Evolutionary conservation across 495 filamentous ascomycete genomes (phyloP), one percentile per base, ranked within the genome.

Genomic region (Bacidia rubella): DNA sequence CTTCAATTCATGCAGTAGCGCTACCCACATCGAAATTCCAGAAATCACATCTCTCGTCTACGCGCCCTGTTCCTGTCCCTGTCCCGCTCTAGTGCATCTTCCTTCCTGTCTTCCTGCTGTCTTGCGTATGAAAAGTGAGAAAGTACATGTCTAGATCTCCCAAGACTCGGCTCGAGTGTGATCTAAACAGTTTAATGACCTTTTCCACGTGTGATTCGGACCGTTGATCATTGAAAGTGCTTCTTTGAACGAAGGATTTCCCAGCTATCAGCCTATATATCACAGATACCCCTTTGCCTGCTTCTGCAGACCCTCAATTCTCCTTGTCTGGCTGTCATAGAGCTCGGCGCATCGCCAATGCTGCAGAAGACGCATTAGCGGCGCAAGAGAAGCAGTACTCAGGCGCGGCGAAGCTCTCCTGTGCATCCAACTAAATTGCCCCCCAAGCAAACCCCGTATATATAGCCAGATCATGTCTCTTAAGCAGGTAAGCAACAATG

Each of bases 381-480:
- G 7, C 15, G 15, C 29, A 5, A 7, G 29, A 35, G 15, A 35
- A 35, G 29, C 29, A 35, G 29, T 35, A 15, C 29, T n/a, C n/a
- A n/a, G n/a, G n/a, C n/a, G n/a, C n/a, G n/a, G n/a, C n/a, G 29
- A 35, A 35, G 15, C 29, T 35, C 29, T 35, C n/a, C n/a, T n/a
- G n/a, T n/a, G n/a, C n/a, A n/a, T n/a, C n/a, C n/a, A n/a, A n/a
- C n/a, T n/a, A n/a, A n/a, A n/a, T n/a, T n/a, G n/a, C n/a, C n/a
- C n/a, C n/a, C 29, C 29, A 35, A 35, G 29, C 29, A 35, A 35
- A n/a, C n/a, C n/a, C n/a, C n/a, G n/a, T n/a, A n/a, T n/a, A n/a
- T n/a, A n/a, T n/a, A n/a, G n/a, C n/a, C n/a, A n/a, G n/a, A 38
- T 10, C 58, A 82, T 87, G 83, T 87, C 83, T 60, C 65, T 87